Base-by-base conservation (phyloP, 768 basidiomycete species). In the Paxillus involutus region DNA sequence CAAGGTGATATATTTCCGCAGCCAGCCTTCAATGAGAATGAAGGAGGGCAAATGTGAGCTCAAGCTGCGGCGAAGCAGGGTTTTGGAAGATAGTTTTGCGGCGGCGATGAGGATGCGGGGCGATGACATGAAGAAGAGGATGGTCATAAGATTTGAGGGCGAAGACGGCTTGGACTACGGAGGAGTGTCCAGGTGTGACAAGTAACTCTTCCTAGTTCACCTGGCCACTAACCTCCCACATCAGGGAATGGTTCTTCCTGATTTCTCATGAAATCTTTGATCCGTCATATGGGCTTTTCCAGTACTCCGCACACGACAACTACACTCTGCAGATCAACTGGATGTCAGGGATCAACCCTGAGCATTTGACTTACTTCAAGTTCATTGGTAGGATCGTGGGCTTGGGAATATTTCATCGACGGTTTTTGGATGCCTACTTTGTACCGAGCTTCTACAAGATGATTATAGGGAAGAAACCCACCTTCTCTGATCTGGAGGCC, bases 1-100 rank as follows among this genome's bases (percentile, higher is more conserved):
- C 52, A 96, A 95, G 72, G 84, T 95, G 42, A 86, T 95, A 46
- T 95, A 95, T 75, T 94, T 96, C 81, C 81, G 93, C 56, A 88
- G 85, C 59, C 93, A 96, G 60, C 91, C 92, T 24, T 87, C 91
- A 49, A 87, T 96, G 78, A 80, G 90, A 43, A 73, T 80, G 8
- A 78, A 81, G 46, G 79, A 84, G 13, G 92, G 91, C 35, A 94
- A 93, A 67, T 94, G 91, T 62, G 91, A 94, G 66, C 71, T 94
- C 62, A 94, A 91, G 68, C 78, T 96, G 16, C 80, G 91, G 51
- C 81, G 94, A 37, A 82, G 78, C 42, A 84, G 86, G 58, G 85
- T 95, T 48, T 77, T 95, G 62, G 94, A 95, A 68, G 94, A 95
- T 62, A 89, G 86, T 64, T 96, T 89, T 68, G 78, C 82, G 49